Percentiles rank a stretch among this genome's conserved stretches.
phyloP scores from a whole-genome alignment of 805 yeast genomes.

The Metschnikowia amazonensis region DNA sequence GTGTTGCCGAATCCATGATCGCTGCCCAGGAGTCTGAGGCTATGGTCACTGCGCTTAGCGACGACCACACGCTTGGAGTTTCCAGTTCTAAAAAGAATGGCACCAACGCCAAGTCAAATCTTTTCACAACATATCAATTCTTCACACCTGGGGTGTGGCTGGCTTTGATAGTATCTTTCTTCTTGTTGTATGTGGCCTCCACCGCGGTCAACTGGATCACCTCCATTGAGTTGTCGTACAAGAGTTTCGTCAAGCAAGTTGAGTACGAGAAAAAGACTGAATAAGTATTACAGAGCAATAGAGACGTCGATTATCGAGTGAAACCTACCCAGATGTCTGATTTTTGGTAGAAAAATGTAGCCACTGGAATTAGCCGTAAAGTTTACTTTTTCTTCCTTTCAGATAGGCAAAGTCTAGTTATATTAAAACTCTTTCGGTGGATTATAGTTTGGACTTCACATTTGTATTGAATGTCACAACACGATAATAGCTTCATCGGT shows the following conservation, averaged over 20 bases:
- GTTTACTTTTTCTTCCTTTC: too few species aligned
- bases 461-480: background rate
- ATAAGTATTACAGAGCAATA: conserved; percentile 14
- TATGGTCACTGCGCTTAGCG: conserved; percentile 21
- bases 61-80: conserved; percentile 5
- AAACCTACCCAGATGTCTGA: background rate
- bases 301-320: background rate
- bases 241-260: conserved; percentile 71
- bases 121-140: conserved; percentile 64
- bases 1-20: conserved; percentile 30
- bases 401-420: too few species aligned
- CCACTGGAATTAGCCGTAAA: background rate
- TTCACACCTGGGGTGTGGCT: conserved; percentile 81
- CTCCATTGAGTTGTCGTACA: conserved; percentile 71
- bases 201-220: conserved; percentile 70
- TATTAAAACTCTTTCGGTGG: too few species aligned
- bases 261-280: conserved; percentile 48
- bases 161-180: conserved; percentile 61
- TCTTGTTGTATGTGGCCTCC: conserved; percentile 54
- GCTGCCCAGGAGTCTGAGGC: conserved; percentile 26
- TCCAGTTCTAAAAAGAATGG: conserved; percentile 7
- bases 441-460: too few species aligned
- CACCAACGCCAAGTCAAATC: conserved; percentile 26
- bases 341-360: background rate
- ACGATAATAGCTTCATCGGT: background rate